A percentile compares a stretch with the other conserved stretches of the same genome.
These are phyloP conservation scores for Penicillium steckii DNA, from an alignment of 495 filamentous ascomycete genomes.

Conservation along the genomic window DNA sequence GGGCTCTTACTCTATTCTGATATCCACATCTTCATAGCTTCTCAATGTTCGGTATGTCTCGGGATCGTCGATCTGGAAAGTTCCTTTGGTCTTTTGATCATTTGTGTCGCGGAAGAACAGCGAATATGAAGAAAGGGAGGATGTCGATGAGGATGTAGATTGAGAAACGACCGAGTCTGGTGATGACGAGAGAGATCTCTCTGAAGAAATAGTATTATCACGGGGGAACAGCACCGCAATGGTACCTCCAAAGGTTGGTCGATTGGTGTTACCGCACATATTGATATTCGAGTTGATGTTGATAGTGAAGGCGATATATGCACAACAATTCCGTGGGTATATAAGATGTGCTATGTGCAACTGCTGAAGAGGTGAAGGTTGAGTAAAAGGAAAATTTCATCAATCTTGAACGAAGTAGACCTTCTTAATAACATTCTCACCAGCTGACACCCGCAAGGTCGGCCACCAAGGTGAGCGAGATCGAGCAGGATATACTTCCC, in stretches of 20 bases:
- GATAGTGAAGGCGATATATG: slow-evolving; percentile 2
- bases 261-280: slow-evolving; percentile 25
- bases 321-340: background rate
- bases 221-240: slow-evolving; percentile 27
- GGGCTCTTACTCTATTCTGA: slow-evolving; percentile 41
- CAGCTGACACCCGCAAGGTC: slow-evolving; percentile 12
- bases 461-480: slow-evolving; percentile 19
- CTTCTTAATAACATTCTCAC: no score
- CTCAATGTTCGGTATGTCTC: slow-evolving; percentile 18
- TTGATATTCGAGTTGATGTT: background rate
- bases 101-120: slow-evolving; percentile 33
- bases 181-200: slow-evolving; percentile 29
- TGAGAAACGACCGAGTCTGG: slow-evolving; percentile 19
- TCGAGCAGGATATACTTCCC: slow-evolving; percentile 22
- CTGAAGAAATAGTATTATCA: slow-evolving; percentile 16
- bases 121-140: slow-evolving; percentile 29
- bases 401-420: no score
- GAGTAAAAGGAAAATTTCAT: background rate
- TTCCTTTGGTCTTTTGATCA: slow-evolving; percentile 22
- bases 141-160: slow-evolving; percentile 14
- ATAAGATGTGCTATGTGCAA: background rate
- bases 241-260: slow-evolving; percentile 24
- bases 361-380: background rate
- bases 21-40: slow-evolving; percentile 17
- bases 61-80: slow-evolving; percentile 29